Evolutionary conservation across 163 green algal genomes (phyloP).

Genomic region (Trebouxiophyceae sp.): DNA sequence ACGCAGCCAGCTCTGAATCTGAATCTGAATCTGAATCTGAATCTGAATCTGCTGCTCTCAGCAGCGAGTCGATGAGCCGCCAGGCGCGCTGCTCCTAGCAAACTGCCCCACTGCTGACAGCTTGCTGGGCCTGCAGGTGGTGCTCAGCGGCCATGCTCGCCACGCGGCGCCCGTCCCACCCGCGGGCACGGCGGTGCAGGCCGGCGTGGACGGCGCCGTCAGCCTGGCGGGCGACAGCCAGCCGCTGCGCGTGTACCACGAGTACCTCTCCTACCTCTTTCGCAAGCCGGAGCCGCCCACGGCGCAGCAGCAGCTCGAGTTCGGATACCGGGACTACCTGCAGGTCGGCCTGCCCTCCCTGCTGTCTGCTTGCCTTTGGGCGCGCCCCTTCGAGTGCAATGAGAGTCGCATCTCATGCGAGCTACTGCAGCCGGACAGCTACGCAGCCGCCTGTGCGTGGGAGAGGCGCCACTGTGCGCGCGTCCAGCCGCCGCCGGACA

Average conservation of each 20-base stretch:
- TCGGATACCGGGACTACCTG: constrained; percentile 88
- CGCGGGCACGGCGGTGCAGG: neutral
- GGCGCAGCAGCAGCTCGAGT: constrained; percentile 65
- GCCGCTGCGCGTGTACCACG: constrained; percentile 73
- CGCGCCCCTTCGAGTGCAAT: no score
- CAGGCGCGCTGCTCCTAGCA: no score
- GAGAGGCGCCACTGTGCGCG: no score
- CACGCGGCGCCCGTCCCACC: neutral
- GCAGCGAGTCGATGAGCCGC: neutral
- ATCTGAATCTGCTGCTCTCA: neutral
- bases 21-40: no score
- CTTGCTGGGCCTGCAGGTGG: constrained; percentile 14
- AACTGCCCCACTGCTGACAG: no score
- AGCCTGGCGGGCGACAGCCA: constrained; percentile 39
- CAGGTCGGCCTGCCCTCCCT: constrained; percentile 37
- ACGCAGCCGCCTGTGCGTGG: no score
- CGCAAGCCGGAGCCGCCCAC: constrained; percentile 38
- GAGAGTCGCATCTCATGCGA: no score
- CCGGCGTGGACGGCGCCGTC: constrained; percentile 1
- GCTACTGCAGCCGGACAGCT: no score
- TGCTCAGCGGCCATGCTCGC: constrained; percentile 16
- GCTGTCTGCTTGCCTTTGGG: no score
- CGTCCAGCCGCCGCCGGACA: no score
- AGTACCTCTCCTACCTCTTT: constrained; percentile 92
- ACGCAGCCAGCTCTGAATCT: no score